Evolutionary conservation across 2,329 filamentous ascomycete species (phyloP).

Genomic region (Trichoderma asperellum): DNA sequence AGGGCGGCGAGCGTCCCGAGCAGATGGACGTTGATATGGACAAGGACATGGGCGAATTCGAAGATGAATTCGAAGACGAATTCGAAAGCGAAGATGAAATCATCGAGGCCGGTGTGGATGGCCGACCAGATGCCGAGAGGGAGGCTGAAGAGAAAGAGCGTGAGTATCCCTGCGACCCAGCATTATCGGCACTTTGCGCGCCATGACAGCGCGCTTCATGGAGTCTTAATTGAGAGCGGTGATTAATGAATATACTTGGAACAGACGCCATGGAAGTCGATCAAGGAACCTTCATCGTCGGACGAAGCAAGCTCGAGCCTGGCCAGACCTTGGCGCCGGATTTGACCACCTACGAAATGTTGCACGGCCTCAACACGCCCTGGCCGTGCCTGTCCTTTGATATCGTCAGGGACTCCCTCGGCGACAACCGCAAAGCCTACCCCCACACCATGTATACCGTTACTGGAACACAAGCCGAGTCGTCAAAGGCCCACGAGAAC

Average conservation of each 20-base stretch:
- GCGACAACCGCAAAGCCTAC: conserved; percentile 88
- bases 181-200: not conserved
- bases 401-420: conserved; percentile 81
- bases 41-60: conserved; percentile 77
- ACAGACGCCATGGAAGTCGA: conserved; percentile 88
- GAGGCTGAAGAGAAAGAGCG: conserved; percentile 84
- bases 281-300: conserved; percentile 93
- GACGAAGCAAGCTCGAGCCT: conserved; percentile 85
- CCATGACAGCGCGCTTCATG: not conserved
- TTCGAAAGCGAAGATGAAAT: conserved; percentile 91
- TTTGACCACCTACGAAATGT: conserved; percentile 94
- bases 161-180: conserved; percentile 31
- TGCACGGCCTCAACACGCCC: conserved; percentile 89
- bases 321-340: conserved; percentile 92
- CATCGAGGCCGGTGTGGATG: conserved; percentile 91
- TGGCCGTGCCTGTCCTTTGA: conserved; percentile 99
- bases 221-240: not conserved
- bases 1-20: conserved; percentile 64
- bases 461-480: conserved; percentile 89
- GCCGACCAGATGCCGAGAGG: conserved; percentile 85
- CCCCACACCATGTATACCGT: conserved; percentile 95
- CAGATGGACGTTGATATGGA: conserved; percentile 67
- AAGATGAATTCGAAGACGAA: conserved; percentile 93
- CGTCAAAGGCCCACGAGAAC: conserved; percentile 77
- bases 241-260: not conserved